Conservation (phyloP, 129 eudicot species). For the Tanacetum coccineum region DNA sequence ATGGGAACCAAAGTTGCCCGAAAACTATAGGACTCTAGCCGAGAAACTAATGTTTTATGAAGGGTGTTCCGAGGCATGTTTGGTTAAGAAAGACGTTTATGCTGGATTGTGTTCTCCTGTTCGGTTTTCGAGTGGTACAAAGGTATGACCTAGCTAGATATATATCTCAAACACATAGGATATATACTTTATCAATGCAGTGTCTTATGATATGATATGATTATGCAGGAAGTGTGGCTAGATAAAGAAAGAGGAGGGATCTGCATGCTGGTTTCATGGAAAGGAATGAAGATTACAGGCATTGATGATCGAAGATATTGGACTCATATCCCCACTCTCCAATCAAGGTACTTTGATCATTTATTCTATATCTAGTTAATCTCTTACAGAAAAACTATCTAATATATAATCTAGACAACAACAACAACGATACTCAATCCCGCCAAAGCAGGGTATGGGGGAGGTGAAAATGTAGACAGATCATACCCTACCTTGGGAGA, state of each 20-base stretch:
- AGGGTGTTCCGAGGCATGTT: neutral
- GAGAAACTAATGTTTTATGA: conserved; percentile 29
- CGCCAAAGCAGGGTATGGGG: no score
- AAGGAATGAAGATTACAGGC: conserved; percentile 78
- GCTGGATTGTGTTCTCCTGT: conserved; percentile 51
- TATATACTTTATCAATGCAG: no score
- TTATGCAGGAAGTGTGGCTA: conserved; percentile 72
- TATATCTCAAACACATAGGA: neutral
- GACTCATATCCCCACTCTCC: conserved; percentile 53
- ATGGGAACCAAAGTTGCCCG: conserved; percentile 72
- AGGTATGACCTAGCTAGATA: conserved; percentile 49
- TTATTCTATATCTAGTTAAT: neutral
- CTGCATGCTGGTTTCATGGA: conserved; percentile 68
- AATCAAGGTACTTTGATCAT: conserved; percentile 56
- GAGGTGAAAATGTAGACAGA: no score
- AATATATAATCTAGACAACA: no score
- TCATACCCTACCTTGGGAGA: no score
- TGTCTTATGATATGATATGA: neutral
- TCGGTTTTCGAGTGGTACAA: conserved; percentile 49
- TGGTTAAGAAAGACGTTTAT: conserved; percentile 48
- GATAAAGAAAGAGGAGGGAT: conserved; percentile 62
- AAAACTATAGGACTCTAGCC: conserved; percentile 47
- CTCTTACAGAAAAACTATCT: neutral
- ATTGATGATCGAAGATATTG: conserved; percentile 79
- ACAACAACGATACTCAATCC: no score